These are phyloP conservation scores for Acanthamoeba culbertsoni DNA, from an alignment of 208 protist species.

Conservation along the genomic window DNA sequence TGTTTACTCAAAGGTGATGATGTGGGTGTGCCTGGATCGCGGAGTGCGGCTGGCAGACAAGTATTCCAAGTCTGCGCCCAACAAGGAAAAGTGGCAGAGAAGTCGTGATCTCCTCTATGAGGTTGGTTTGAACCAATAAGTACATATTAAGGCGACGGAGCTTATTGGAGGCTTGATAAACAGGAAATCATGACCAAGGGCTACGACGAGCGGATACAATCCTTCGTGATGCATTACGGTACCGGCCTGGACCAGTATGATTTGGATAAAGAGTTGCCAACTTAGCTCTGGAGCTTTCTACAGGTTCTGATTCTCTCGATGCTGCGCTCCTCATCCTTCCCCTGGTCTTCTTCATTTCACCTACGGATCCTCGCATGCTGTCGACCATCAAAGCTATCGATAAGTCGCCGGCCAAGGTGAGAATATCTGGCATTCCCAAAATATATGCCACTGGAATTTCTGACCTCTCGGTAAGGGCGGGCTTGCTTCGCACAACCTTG, in stretches of 20 bases:
- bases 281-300: no score
- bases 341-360: conserved; percentile 76
- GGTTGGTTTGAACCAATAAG: background rate
- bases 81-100: conserved; percentile 67
- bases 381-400: conserved; percentile 69
- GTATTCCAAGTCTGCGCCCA: conserved; percentile 66
- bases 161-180: background rate
- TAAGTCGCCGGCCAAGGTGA: conserved; percentile 57
- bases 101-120: conserved; percentile 70
- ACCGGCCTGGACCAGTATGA: background rate
- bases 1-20: conserved; percentile 79
- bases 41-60: conserved; percentile 63
- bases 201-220: conserved; percentile 61
- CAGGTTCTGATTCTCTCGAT: background rate
- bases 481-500: conserved; percentile 63
- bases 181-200: conserved; percentile 75
- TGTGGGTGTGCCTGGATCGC: conserved; percentile 71
- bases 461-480: conserved; percentile 60
- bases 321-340: conserved; percentile 68
- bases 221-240: conserved; percentile 72
- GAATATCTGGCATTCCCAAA: background rate
- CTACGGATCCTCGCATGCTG: conserved; percentile 68
- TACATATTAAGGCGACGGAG: background rate
- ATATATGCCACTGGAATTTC: background rate
- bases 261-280: no score